Conservation (phyloP, 1,139 yeast genomes). For the Candida gigantensis region DNA sequence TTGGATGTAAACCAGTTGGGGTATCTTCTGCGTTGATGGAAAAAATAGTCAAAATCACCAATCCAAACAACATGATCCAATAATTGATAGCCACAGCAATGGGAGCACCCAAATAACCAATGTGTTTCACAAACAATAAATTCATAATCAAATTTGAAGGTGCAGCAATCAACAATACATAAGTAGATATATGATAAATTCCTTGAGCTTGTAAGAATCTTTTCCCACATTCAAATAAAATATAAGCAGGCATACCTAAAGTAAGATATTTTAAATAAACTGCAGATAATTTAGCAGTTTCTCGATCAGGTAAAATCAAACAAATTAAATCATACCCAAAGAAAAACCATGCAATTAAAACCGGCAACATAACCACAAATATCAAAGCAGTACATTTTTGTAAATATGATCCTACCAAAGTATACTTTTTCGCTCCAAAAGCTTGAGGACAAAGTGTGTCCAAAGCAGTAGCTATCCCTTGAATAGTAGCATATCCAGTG, state of each 20-base stretch:
- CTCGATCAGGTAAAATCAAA: constrained; percentile 44
- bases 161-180: constrained; percentile 66
- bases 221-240: constrained; percentile 71
- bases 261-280: constrained; percentile 51
- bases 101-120: constrained; percentile 58
- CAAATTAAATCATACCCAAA: constrained; percentile 43
- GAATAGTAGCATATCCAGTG: constrained; percentile 58
- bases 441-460: constrained; percentile 64
- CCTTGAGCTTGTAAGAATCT: constrained; percentile 79
- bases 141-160: constrained; percentile 57
- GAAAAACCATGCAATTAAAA: constrained; percentile 51
- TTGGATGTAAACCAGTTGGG: constrained; percentile 40
- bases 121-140: constrained; percentile 33
- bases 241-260: constrained; percentile 63
- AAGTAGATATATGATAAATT: constrained; percentile 75
- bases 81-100: constrained; percentile 58
- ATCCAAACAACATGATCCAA: constrained; percentile 55
- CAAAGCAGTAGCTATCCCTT: constrained; percentile 58
- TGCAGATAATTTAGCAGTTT: constrained; percentile 54
- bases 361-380: constrained; percentile 47
- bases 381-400: constrained; percentile 59
- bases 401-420: constrained; percentile 52
- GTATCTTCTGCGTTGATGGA: constrained; percentile 41
- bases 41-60: constrained; percentile 40
- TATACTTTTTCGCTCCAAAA: constrained; percentile 55